Evolutionary conservation across 441 rosid genomes (phyloP).

Genomic region (Brassica hybrid): DNA sequence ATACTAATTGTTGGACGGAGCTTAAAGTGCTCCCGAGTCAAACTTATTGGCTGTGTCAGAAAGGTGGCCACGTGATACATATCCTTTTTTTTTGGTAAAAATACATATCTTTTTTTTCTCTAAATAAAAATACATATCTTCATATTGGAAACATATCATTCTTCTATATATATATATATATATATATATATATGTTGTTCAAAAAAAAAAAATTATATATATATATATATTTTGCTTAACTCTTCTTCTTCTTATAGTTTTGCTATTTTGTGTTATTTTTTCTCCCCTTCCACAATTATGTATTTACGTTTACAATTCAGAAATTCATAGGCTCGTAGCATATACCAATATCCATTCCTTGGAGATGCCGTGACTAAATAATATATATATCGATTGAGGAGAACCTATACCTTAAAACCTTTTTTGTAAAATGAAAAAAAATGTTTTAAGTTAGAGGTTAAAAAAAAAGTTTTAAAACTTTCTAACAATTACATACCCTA

Average conservation of each 20-base stretch:
- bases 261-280: not conserved
- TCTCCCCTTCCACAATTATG: not conserved
- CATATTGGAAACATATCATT: not conserved
- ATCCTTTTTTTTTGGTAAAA: too few relatives aligned
- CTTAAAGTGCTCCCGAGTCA: constrained; percentile 23
- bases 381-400: not conserved
- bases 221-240: too few relatives aligned
- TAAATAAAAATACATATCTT: not conserved
- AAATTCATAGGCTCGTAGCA: not conserved
- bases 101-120: not conserved
- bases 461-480: not conserved
- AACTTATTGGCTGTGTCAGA: constrained; percentile 17
- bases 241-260: too few relatives aligned
- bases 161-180: not conserved
- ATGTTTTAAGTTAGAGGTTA: too few relatives aligned
- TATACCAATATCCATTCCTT: not conserved
- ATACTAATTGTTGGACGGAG: constrained; percentile 22
- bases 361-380: not conserved
- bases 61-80: constrained; percentile 39
- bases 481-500: not conserved
- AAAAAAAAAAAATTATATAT: too few relatives aligned
- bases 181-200: too few relatives aligned
- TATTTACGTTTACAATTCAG: not conserved
- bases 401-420: not conserved
- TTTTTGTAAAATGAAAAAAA: too few relatives aligned